phyloP scores from a whole-genome alignment of 768 basidiomycete species.

The Lanmaoa pseudosensibilis region DNA sequence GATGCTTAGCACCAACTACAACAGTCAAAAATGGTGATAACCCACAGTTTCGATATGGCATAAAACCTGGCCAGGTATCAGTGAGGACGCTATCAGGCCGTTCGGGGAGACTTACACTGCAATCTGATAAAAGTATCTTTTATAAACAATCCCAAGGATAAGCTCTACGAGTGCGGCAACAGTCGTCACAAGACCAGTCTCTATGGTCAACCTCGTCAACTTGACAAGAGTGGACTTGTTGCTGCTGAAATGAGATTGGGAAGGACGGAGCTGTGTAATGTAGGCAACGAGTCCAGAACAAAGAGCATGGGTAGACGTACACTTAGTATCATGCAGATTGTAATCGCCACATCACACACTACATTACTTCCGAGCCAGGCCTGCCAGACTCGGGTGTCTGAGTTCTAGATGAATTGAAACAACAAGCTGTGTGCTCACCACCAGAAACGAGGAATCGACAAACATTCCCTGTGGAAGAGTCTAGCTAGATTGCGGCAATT shows the following conservation, averaged over 20 bases:
- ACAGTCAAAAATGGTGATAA: too few species aligned
- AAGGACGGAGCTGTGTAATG: slow-evolving; percentile 12
- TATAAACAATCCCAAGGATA: slow-evolving; percentile 10
- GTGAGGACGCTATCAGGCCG: not conserved
- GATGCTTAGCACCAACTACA: too few species aligned
- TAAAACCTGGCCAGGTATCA: not conserved
- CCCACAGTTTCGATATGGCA: too few species aligned
- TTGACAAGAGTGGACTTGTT: slow-evolving; percentile 4
- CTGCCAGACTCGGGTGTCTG: slow-evolving; percentile 3
- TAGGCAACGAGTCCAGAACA: not conserved
- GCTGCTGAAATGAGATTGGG: slow-evolving; percentile 3
- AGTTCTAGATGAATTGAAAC: not conserved
- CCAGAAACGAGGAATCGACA: too few species aligned
- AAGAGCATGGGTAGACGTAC: not conserved
- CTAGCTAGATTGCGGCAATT: not conserved
- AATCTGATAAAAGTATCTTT: slow-evolving; percentile 3
- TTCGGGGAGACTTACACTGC: slow-evolving; percentile 16
- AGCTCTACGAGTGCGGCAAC: slow-evolving; percentile 19
- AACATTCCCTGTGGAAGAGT: not conserved
- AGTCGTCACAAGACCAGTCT: slow-evolving; percentile 26
- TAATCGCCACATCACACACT: slow-evolving; percentile 20
- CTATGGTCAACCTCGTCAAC: slow-evolving; percentile 24
- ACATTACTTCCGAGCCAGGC: slow-evolving; percentile 23
- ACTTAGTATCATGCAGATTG: too few species aligned
- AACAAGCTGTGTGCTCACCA: slow-evolving; percentile 3